Conservation (phyloP, 305 asterid genomes). For the Fraxinus velutina region DNA sequence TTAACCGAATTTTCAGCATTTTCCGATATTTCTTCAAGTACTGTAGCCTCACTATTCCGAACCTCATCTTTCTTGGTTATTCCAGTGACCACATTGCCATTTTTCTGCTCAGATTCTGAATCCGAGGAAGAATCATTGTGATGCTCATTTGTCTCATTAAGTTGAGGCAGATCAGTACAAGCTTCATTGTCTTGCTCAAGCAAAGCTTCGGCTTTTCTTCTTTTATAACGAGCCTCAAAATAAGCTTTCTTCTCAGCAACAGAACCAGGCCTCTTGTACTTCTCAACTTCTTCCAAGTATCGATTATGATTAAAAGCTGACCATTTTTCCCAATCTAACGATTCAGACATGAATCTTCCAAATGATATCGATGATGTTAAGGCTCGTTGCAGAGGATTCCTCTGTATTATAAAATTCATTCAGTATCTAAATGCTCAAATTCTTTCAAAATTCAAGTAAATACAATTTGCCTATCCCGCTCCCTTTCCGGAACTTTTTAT, state of each 20-base stretch:
- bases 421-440: background rate
- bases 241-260: constrained; percentile 93
- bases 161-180: constrained; percentile 20
- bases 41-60: constrained; percentile 15
- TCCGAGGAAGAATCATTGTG: background rate
- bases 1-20: constrained; percentile 22
- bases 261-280: constrained; percentile 76
- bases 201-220: constrained; percentile 61
- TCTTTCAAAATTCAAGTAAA: background rate
- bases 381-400: constrained; percentile 55
- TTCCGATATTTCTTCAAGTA: constrained; percentile 18
- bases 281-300: constrained; percentile 74
- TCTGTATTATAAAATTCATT: constrained; percentile 39
- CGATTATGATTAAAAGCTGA: constrained; percentile 35
- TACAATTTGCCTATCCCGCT: background rate
- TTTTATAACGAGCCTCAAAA: constrained; percentile 83
- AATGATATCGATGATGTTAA: constrained; percentile 76
- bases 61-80: constrained; percentile 25
- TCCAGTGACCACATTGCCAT: constrained; percentile 16
- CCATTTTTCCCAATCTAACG: constrained; percentile 4
- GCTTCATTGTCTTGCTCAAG: constrained; percentile 49
- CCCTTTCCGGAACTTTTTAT: background rate
- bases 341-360: constrained; percentile 56
- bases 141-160: background rate
- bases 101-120: background rate